phyloP scores from a whole-genome alignment of 1,139 yeast genomes.

The Suhomyces anneliseae region DNA sequence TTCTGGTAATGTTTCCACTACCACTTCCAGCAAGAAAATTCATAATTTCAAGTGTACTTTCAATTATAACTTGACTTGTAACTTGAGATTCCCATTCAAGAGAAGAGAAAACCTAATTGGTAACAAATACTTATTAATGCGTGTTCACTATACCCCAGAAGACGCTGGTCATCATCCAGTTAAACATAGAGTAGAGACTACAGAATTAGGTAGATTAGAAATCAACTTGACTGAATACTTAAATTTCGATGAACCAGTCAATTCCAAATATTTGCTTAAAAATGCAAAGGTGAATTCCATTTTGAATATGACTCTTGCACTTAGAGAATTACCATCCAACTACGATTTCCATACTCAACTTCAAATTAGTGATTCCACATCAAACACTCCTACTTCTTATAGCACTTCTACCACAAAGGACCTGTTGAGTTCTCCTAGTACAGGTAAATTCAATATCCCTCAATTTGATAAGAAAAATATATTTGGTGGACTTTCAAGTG shows the following conservation, averaged over 20 bases:
- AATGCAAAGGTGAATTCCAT: constrained; percentile 83
- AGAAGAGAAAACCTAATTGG: constrained; percentile 39
- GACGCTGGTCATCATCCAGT: constrained; percentile 11
- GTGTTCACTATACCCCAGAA: constrained; percentile 39
- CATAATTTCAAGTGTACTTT: constrained; percentile 46
- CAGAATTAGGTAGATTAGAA: constrained; percentile 62
- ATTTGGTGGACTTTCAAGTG: constrained; percentile 44
- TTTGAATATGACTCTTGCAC: constrained; percentile 45
- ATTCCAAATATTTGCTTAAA: constrained; percentile 66
- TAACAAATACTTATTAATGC: constrained; percentile 37
- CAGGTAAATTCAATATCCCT: constrained; percentile 32
- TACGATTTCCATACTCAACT: constrained; percentile 45
- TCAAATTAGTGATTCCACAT: constrained; percentile 31
- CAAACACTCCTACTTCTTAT: background rate
- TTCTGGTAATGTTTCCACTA: constrained; percentile 32
- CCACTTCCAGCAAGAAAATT: constrained; percentile 36
- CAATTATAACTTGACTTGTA: constrained; percentile 40
- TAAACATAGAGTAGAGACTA: constrained; percentile 16
- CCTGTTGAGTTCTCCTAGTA: constrained; percentile 2
- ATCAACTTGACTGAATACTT: constrained; percentile 75
- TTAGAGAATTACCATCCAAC: constrained; percentile 45
- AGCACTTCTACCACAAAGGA: constrained; percentile 1
- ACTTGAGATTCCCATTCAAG: constrained; percentile 39
- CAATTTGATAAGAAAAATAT: constrained; percentile 40
- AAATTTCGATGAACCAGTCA: constrained; percentile 51